Evolutionary conservation across 352 stramenopile genomes (phyloP), one percentile per base, ranked within the genome.

Genomic region (Phytophthora megakarya): DNA sequence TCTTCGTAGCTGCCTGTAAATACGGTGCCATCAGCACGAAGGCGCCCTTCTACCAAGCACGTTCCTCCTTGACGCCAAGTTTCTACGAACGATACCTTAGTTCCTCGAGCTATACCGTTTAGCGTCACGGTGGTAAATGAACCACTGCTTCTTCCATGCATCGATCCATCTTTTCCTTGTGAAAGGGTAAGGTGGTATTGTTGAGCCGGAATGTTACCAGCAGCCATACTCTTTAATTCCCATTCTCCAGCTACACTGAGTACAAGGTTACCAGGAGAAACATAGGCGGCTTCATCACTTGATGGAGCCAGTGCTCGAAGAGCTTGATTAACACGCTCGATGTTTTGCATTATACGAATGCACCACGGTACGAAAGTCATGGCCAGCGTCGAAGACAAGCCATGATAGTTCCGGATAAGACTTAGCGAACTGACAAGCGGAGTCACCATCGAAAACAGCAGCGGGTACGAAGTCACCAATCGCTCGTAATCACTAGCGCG

Each of bases 41-140:
- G 56, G 33, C 88, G 72, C 13, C 88, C 88, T 59, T 94, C 80
- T 3, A 96, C 86, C 19, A 96, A 72, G 44, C 88, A 96, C 5
- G 88, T 96, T n/a, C 88, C 86, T 44, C 88, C 86, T 72, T 96
- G 88, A 2, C 84, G 78, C 88, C 88, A 96, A 9, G 82, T 95
- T 70, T 96, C 88, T 4, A 96, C 57, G 52, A 96, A 96, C 3
- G 81, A 89, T 12, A 96, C 82, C 39, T 90, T 91, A 2, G 84
- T 96, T 28, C 88, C 88, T 50, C 75, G 73, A 32, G 90, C 80
- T 28, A 88, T 59, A 26, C 88, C 88, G 28, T 79, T 90, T 37
- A 96, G 54, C 23, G 84, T 94, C 25, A 96, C 88, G 8, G 84
- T 88, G 15, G 86, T 93, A 65, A 91, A 92, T 10, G 88, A 92